Percentiles rank a stretch among this genome's conserved stretches.
These are phyloP conservation scores for Penicillium verrucosum DNA, from an alignment of 2,329 filamentous ascomycete species.

Conservation along the genomic window DNA sequence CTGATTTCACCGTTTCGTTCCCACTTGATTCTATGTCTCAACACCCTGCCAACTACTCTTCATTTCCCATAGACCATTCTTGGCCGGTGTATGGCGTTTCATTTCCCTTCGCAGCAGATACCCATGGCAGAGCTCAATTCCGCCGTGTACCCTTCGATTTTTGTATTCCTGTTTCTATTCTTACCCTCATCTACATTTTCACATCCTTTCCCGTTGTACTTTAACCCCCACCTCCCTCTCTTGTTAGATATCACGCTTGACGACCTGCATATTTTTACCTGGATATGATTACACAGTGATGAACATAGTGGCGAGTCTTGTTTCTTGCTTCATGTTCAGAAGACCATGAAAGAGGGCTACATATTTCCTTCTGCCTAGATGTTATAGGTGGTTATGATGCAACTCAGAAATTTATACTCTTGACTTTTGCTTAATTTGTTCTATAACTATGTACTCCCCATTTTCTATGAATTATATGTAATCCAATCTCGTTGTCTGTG, in stretches of 20 bases:
- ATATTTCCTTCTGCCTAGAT: background rate
- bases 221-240: background rate
- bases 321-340: background rate
- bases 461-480: background rate
- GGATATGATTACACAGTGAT: conserved; percentile 2
- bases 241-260: conserved; percentile 14
- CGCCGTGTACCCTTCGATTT: background rate
- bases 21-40: background rate
- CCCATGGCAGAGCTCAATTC: conserved; percentile 17
- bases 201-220: background rate
- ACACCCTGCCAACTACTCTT: background rate
- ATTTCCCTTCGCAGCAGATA: conserved; percentile 20
- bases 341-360: background rate
- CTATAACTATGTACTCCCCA: background rate
- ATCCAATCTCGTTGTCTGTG: background rate
- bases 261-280: conserved; percentile 15
- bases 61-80: conserved; percentile 10
- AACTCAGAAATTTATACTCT: background rate
- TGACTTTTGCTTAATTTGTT: background rate
- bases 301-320: background rate
- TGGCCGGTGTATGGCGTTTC: conserved; percentile 21
- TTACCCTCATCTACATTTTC: conserved; percentile 1
- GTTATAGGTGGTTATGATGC: background rate
- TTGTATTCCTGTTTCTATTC: conserved; percentile 1
- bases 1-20: background rate